Evolutionary conservation across 805 yeast genomes (phyloP).

Genomic region (Helenozyma rhizophorensis): DNA sequence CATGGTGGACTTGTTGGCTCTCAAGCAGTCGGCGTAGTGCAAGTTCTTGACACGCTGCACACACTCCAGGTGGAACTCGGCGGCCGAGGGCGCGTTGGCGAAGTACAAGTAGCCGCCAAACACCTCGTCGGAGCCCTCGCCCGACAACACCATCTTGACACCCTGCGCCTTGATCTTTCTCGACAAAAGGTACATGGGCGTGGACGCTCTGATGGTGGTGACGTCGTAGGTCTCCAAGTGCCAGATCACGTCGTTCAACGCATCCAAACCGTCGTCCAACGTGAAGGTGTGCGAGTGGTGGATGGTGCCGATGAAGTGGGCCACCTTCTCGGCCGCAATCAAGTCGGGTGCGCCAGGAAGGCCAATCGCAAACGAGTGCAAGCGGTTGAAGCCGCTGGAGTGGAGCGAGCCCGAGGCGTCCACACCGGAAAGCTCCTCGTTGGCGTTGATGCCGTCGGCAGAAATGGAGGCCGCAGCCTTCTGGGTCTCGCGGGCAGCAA

Average conservation of each 20-base stretch:
- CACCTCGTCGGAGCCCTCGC: constrained; percentile 99
- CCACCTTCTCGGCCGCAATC: constrained; percentile 93
- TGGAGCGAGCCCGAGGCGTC: constrained; percentile 84
- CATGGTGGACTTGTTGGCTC: constrained; percentile 99
- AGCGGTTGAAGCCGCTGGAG: constrained; percentile 68
- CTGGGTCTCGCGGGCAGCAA: constrained; percentile 93
- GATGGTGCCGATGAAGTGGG: constrained; percentile 89
- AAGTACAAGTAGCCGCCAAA: constrained; percentile 98
- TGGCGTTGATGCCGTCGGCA: constrained; percentile 53
- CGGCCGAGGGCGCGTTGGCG: constrained; percentile 91
- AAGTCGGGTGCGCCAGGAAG: constrained; percentile 97
- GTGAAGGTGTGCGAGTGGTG: constrained; percentile 99
- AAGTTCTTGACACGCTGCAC: constrained; percentile 95
- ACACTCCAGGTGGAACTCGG: constrained; percentile 93
- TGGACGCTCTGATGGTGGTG: constrained; percentile 97
- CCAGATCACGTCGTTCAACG: constrained; percentile 88
- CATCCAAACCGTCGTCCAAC: constrained; percentile 93
- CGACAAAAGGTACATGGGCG: constrained; percentile 95
- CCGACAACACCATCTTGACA: constrained; percentile 97
- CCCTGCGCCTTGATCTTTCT: constrained; percentile 99
- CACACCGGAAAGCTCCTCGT: constrained; percentile 81
- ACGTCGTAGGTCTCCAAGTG: constrained; percentile 98
- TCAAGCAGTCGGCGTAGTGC: constrained; percentile 93
- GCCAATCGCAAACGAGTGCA: constrained; percentile 97
- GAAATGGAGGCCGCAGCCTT: constrained; percentile 55